Conservation (phyloP, 345 rosid genomes). For the Populus deltoides region DNA sequence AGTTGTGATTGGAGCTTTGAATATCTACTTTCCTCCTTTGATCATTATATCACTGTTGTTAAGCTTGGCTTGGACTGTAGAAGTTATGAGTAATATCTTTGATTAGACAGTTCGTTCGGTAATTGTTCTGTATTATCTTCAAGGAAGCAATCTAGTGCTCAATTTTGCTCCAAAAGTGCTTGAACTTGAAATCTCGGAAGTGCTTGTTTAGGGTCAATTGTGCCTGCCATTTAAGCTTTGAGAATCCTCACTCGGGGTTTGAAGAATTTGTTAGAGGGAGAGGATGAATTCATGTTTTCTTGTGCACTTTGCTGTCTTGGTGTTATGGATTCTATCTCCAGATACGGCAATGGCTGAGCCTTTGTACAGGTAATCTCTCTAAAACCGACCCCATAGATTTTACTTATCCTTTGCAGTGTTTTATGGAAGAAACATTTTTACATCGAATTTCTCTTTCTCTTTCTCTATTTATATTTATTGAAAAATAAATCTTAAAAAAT, state of each 20-base stretch:
- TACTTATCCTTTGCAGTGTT: too few species aligned
- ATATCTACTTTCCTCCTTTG: slow-evolving; percentile 54
- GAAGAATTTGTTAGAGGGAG: slow-evolving; percentile 77
- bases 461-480: too few species aligned
- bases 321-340: slow-evolving; percentile 71
- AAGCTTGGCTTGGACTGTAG: slow-evolving; percentile 76
- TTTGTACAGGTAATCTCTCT: slow-evolving; percentile 74
- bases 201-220: slow-evolving; percentile 84
- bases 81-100: slow-evolving; percentile 87
- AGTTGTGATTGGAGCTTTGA: slow-evolving; percentile 78
- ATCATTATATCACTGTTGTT: slow-evolving; percentile 44
- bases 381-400: too few species aligned
- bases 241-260: slow-evolving; percentile 74
- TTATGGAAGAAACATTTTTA: too few species aligned
- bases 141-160: too few species aligned
- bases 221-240: slow-evolving; percentile 80
- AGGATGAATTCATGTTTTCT: slow-evolving; percentile 96
- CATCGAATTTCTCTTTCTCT: too few species aligned
- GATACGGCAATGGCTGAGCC: slow-evolving; percentile 89
- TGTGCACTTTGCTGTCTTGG: slow-evolving; percentile 91
- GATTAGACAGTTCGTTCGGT: slow-evolving; percentile 72
- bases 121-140: not conserved
- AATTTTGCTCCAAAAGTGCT: slow-evolving; percentile 51
- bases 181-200: slow-evolving; percentile 76
- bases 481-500: too few species aligned